A percentile compares a stretch with the other conserved stretches of the same genome.
Evolutionary conservation across 768 basidiomycete species (phyloP).

Genomic region (Boletus reticuloceps): DNA sequence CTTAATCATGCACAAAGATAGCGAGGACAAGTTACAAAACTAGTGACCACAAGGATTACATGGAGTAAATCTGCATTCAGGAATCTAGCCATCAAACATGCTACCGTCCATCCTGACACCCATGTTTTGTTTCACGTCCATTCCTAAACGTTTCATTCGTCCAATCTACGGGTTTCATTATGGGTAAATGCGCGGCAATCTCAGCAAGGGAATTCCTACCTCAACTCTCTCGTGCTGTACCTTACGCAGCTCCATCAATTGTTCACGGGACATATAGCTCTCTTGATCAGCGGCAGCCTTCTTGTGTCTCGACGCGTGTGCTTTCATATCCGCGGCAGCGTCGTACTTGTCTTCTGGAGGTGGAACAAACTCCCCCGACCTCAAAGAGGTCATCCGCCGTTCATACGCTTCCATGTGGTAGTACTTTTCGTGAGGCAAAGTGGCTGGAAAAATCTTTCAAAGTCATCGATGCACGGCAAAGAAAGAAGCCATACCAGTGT

Average conservation of each 20-base stretch:
- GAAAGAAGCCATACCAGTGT: slow-evolving; percentile 54
- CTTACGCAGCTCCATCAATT: slow-evolving; percentile 74
- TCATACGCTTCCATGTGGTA: slow-evolving; percentile 89
- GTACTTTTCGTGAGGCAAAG: slow-evolving; percentile 92
- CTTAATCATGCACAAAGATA: not conserved
- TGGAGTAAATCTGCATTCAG: not conserved
- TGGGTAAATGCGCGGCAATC: not conserved
- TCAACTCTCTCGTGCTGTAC: slow-evolving; percentile 86
- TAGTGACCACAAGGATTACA: too few species aligned
- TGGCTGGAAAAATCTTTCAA: slow-evolving; percentile 48
- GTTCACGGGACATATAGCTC: slow-evolving; percentile 73
- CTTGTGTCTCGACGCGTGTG: slow-evolving; percentile 69
- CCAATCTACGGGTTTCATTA: slow-evolving; percentile 47
- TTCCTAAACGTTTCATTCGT: slow-evolving; percentile 83
- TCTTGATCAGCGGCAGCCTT: slow-evolving; percentile 65
- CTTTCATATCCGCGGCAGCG: slow-evolving; percentile 79
- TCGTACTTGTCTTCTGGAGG: slow-evolving; percentile 75
- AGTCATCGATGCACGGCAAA: not conserved
- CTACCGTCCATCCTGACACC: slow-evolving; percentile 85
- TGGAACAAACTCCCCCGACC: slow-evolving; percentile 80
- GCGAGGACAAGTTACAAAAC: not conserved
- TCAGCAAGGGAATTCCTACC: slow-evolving; percentile 37
- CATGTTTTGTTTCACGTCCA: slow-evolving; percentile 83
- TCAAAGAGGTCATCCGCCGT: slow-evolving; percentile 76
- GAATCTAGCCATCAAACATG: slow-evolving; percentile 45